Evolutionary conservation across 352 stramenopile species (phyloP), one percentile per base, ranked within the genome.

Genomic region (Phytopythium cucurbitacearum): DNA sequence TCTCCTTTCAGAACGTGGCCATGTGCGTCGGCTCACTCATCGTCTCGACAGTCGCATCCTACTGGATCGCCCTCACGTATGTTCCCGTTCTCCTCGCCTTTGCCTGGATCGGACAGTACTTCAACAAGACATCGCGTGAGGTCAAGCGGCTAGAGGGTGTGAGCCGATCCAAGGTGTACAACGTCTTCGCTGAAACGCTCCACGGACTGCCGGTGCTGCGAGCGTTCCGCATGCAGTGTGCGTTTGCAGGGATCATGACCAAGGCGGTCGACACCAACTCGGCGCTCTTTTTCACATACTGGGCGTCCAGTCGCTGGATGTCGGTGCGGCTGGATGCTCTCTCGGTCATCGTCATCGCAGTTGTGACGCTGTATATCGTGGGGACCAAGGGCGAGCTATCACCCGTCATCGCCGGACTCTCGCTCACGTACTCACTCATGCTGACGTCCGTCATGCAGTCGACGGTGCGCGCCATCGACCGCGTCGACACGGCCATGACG

Each of bases 71-170:
- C 0, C 12, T 87, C 7, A 59, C 75, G 34, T 80, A 87, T 13
- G 60, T 90, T 10, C 90, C 78, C 3, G 57, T 88, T 3, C 39
- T 83, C 1, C 8, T 67, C 8, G 53, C 89, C 16, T 92, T 86
- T 40, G 59, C 72, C 7, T 45, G 69, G 21, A 64, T 65, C 11
- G 71, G 77, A 0, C 81, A 89, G 40, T 98, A 97, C 54, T 96
- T 95, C 71, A 73, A 96, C 51, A 59, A 69, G 49, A 80, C 73
- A 16, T 66, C 83, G 51, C 64, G 76, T 4, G 95, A 98, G 58
- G 58, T 98, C 12, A 97, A 98, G 73, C 83, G 96, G 6, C 76
- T 99, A 12, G 96, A 99, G 57, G 87, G 85, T 9, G 68, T 98
- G 47, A 80, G 67, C 2, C 66, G 67, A 7, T 78, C 87, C 10